These are phyloP conservation scores for Moesziomyces globuligerus DNA, from an alignment of 1,284 basidiomycete species.

Conservation along the genomic window DNA sequence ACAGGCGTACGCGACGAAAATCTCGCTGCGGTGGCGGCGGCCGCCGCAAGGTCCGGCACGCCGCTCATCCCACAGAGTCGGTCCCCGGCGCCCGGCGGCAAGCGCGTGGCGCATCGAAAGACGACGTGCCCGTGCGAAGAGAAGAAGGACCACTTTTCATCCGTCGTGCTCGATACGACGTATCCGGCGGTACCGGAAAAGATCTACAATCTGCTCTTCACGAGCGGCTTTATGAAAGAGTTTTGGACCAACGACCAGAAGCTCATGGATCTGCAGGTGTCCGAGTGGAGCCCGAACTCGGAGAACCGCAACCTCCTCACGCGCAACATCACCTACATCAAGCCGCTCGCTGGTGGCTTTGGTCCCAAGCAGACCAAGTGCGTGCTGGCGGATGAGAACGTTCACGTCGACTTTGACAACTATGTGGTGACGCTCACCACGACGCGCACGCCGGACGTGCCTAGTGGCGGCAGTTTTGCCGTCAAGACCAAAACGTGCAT, in stretches of 20 bases:
- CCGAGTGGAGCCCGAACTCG: constrained; percentile 67
- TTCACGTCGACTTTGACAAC: constrained; percentile 84
- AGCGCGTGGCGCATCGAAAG: constrained; percentile 65
- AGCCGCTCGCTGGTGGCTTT: constrained; percentile 85
- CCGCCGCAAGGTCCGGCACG: constrained; percentile 33
- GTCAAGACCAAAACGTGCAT: constrained; percentile 95
- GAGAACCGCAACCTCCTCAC: constrained; percentile 77
- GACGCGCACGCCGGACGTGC: constrained; percentile 92
- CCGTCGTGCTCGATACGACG: constrained; percentile 79
- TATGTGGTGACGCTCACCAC: constrained; percentile 86
- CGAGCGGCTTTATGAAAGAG: constrained; percentile 92
- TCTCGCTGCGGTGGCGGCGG: constrained; percentile 41
- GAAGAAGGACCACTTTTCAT: constrained; percentile 78
- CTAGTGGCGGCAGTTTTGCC: constrained; percentile 87
- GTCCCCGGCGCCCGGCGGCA: constrained; percentile 31
- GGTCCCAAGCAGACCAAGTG: constrained; percentile 96
- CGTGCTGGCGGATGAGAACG: constrained; percentile 85
- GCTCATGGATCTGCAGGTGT: constrained; percentile 71
- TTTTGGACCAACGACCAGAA: constrained; percentile 90
- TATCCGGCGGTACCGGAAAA: constrained; percentile 91
- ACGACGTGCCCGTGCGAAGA: constrained; percentile 82
- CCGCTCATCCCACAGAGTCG: constrained; percentile 39
- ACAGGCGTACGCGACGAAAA: constrained; percentile 44
- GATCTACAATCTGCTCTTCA: constrained; percentile 95
- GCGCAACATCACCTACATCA: constrained; percentile 93